Percentiles rank a stretch among this genome's conserved stretches.
Evolutionary conservation across 1,139 yeast species (phyloP).

Genomic region (Meyerozyma elateridarum): DNA sequence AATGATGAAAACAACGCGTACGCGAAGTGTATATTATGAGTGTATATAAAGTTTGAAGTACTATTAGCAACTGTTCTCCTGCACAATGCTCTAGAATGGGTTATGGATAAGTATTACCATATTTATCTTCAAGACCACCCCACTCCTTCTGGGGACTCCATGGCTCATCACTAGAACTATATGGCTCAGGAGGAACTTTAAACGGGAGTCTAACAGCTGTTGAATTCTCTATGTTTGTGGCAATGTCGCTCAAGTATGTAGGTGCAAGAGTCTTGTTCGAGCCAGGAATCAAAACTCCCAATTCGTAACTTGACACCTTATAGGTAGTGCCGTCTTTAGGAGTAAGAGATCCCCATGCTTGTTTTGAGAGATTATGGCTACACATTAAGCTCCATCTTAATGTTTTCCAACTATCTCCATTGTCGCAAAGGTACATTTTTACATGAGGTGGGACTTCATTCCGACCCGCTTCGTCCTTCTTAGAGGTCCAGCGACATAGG

Average conservation of each 20-base stretch:
- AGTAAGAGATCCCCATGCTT: constrained; percentile 63
- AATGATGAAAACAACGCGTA: no score
- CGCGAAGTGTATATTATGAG: no score
- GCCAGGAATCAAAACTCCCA: constrained; percentile 47
- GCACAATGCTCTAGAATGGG: no score
- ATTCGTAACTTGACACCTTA: constrained; percentile 45
- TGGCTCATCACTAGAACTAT: constrained; percentile 38
- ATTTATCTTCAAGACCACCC: not conserved
- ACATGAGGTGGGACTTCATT: constrained; percentile 37
- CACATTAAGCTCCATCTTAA: constrained; percentile 63
- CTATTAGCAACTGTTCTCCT: no score
- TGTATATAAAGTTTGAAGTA: no score
- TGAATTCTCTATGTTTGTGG: constrained; percentile 11
- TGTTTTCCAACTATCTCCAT: constrained; percentile 45
- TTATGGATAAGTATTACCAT: constrained; percentile 1
- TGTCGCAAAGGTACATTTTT: constrained; percentile 36
- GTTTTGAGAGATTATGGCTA: constrained; percentile 60
- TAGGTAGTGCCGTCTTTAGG: constrained; percentile 17
- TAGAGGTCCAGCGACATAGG: constrained; percentile 27
- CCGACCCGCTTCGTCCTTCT: constrained; percentile 22
- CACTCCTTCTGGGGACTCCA: constrained; percentile 29
- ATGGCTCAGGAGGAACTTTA: constrained; percentile 42
- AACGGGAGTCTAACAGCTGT: constrained; percentile 50
- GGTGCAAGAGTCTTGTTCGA: constrained; percentile 27
- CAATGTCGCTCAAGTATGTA: constrained; percentile 33